Evolutionary conservation across 1,139 yeast genomes (phyloP), one percentile per base, ranked within the genome.

Genomic region (Debaryomyces coudertii): DNA sequence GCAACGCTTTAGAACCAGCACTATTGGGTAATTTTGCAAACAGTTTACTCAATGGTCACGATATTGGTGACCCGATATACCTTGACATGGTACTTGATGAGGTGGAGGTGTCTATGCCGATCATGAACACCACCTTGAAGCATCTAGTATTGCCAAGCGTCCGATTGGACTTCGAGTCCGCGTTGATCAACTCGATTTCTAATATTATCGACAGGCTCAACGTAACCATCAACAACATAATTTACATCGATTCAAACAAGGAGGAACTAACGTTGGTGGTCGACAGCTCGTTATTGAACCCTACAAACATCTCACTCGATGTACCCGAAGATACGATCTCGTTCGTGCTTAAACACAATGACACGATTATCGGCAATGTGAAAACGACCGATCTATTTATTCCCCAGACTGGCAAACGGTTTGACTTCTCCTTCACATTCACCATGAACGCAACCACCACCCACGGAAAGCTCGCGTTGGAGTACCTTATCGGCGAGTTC

Each of bases 201-300:
- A 44, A 47, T 2, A 18, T 63, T 0, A 12, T 67, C 11, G 49
- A 54, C 1, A 43, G 49, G 11, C 27, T 67, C 36, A 60, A 63
- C 25, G 47, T 66, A 0, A 54, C 54, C 6, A 52, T 74, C 4
- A 55, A 57, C 14, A 52, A 57, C 1, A 47, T 74, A 9, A 40
- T 47, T 2, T 62, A 65, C 22, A 45, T 66, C 7, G 60, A 60
- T 2, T 63, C 78, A 0, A 53, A 56, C 11, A 39, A 45, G 0
- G 47, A 53, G 0, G 53, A 49, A 11, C 45, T 65, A 22, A 49
- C 52, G 25, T 60, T 60, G 50, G 56, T 48, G 61, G 52, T 67
- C 36, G 69, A 74, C 48, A 57, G 73, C n/a, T 66, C 63, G 8
- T 44, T 79, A 5, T 45, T 50, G 6, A 77, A 79, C 45, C 79